Evolutionary conservation across 73 alveolate genomes (phyloP).

Genomic region (Paramecium primaurelia): DNA sequence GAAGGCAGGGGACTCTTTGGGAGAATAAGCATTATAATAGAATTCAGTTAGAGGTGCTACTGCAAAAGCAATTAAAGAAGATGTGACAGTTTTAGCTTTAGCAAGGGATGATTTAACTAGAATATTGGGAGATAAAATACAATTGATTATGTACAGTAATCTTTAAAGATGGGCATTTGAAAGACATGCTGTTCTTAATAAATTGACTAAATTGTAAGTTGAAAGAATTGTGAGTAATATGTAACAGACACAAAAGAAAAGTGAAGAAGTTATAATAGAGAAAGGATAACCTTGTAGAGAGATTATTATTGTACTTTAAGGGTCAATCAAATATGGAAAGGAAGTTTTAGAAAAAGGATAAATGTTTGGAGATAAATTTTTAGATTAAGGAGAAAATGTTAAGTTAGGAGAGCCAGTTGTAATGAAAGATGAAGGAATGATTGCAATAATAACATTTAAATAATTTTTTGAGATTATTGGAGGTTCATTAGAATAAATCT

Average conservation of each 20-base stretch:
- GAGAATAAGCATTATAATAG: constrained; percentile 64
- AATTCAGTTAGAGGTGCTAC: constrained; percentile 71
- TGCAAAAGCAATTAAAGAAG: constrained; percentile 60
- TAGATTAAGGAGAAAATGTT: constrained; percentile 8
- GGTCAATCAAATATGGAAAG: constrained; percentile 17
- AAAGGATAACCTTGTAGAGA: constrained; percentile 22
- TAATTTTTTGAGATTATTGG: constrained; percentile 53
- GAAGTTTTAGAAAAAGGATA: not conserved
- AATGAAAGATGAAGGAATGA: constrained; percentile 50
- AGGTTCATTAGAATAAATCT: constrained; percentile 48
- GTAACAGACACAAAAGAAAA: not conserved
- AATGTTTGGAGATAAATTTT: constrained; percentile 41
- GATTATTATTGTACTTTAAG: constrained; percentile 43
- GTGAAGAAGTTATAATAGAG: not conserved
- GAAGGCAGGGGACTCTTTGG: constrained; percentile 65
- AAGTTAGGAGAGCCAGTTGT: not conserved
- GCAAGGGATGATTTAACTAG: constrained; percentile 63
- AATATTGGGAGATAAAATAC: constrained; percentile 62
- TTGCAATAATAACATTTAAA: constrained; percentile 23
- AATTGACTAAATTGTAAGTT: constrained; percentile 55
- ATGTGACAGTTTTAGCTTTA: constrained; percentile 51
- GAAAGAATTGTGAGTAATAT: constrained; percentile 47
- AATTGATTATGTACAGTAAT: constrained; percentile 51
- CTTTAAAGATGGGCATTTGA: constrained; percentile 56
- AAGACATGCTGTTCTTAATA: constrained; percentile 6